Base-by-base conservation (phyloP, 2,329 filamentous ascomycete genomes). In the Stagonosporopsis rhizophila region DNA sequence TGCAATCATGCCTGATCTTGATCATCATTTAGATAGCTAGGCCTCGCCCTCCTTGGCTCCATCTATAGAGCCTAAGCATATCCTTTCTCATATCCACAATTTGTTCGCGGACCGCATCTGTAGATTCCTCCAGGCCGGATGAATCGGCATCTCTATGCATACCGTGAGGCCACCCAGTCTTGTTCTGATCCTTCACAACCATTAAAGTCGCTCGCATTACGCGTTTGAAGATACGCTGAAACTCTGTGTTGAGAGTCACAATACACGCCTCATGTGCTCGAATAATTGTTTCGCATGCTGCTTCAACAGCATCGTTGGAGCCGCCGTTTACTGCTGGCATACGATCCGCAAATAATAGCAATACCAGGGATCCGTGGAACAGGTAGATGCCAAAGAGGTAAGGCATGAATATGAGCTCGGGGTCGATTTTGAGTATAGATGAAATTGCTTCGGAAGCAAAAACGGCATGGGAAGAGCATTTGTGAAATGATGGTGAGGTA, bases 361-460 rank as follows among this genome's bases (percentile, higher is more conserved):
- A 20, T 6, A 48, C 45, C n/a, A 48, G 45, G 14, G 45, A 48
- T 12, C 45, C 45, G n/a, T 48, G 45, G 6, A 48, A 48, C 4
- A 48, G 19, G 17, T 48, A 48, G 17, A 48, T 48, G 19, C 45
- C 45, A 15, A 48, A 48, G 17, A 48, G 19, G n/a, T 48, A 48
- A 3, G 45, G 45, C 45, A 48, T 48, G 25, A 48, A 48, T n/a
- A 48, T 32, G 11, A 48, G 45, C 25, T 48, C 45, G 15, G 45
- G 34, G 15, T 48, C 45, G 19, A 48, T 32, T 2, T 23, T 37
- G 1, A 48, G 35, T 4, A 48, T 48, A 2, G 45, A 48, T 5
- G 45, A 48, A 20, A 48, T 48, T 12, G 45, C 45, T 8, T 48
- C 45, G 6, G 45, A 48, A 22, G 45, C 45, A 4, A 30, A 23